A percentile compares a stretch with the other conserved stretches of the same genome.
Evolutionary conservation across 2,329 filamentous ascomycete genomes (phyloP).

Genomic region (Fusarium ramigenum): DNA sequence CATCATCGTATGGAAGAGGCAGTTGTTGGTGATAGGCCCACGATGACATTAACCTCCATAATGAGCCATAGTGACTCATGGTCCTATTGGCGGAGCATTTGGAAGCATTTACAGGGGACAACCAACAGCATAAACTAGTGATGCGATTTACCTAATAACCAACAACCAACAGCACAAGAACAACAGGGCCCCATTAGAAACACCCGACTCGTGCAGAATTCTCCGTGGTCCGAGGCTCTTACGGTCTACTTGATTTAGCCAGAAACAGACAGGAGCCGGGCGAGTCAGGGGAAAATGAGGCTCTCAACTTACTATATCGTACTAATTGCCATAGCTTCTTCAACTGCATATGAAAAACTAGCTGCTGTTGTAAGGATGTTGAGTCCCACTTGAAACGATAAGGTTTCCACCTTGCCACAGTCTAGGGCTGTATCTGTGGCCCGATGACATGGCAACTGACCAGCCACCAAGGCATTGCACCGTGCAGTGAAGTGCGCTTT

Average conservation of each 20-base stretch:
- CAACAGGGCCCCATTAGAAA: background rate
- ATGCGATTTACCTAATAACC: background rate
- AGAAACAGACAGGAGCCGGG: background rate
- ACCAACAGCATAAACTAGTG: background rate
- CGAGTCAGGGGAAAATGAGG: background rate
- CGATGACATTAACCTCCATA: background rate
- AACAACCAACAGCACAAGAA: background rate
- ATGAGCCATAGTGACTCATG: background rate
- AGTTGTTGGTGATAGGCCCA: background rate
- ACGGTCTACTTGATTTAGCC: background rate
- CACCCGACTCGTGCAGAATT: background rate
- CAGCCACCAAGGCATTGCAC: background rate
- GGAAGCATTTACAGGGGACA: background rate
- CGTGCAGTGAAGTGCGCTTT: background rate
- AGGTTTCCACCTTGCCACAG: background rate
- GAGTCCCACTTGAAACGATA: background rate
- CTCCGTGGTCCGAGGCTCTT: background rate
- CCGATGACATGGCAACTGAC: background rate
- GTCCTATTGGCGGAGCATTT: background rate
- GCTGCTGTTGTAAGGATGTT: rapidly evolving
- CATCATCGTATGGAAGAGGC: background rate
- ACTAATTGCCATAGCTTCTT: background rate
- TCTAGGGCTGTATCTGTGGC: background rate
- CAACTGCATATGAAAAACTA: background rate
- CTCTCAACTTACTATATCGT: background rate